Base-by-base conservation (phyloP, 192 early-diverging fungal genomes). In the Mortierella alpina region DNA sequence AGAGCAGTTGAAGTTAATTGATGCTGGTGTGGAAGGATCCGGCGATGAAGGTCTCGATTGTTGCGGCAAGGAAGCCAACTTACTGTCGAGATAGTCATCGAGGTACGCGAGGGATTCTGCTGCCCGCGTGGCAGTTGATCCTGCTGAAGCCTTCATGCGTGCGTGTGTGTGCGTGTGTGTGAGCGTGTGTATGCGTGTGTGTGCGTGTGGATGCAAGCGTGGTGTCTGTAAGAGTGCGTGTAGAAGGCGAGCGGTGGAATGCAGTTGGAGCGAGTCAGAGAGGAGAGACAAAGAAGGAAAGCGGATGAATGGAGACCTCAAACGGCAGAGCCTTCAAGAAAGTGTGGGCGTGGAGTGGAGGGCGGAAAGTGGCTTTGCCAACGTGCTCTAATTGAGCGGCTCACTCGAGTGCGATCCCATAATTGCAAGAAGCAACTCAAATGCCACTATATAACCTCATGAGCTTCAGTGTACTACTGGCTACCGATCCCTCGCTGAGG, bases 41-140 rank as follows among this genome's bases (percentile, higher is more conserved):
- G 44, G 18, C 12, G n/a, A 0, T 20, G 44, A n/a, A 4, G n/a
- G 65, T 44, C 6, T 8, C 40, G 12, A 22, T n/a, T 39, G n/a
- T 42, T 4, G 6, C 18, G n/a, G 18, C 9, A 61, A n/a, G 20
- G 23, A 14, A 41, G 20, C 15, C 18, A 31, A 71, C 82, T 70
- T 83, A 94, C 93, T 96, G 84, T 98, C 97, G 13, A 98, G 83
- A 74, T 98, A 98, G 68, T 98, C 97, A 76, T 98, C 92, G 11
- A 94, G 85, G 66, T 95, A 92, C 31, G 90, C 84, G 23, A 90
- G 63, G 23, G 84, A 83, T 51, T 90, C 85, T 61, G 81, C 70
- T 1, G 84, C 71, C 58, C 83, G 84, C 13, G 75, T 56, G 14
- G 72, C 50, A 31, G 68, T 58, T 31, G 82, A 67, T 20, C 61